Evolutionary conservation across 768 basidiomycete species (phyloP), one percentile per base, ranked within the genome.

Genomic region (Coprinopsis cinerea): DNA sequence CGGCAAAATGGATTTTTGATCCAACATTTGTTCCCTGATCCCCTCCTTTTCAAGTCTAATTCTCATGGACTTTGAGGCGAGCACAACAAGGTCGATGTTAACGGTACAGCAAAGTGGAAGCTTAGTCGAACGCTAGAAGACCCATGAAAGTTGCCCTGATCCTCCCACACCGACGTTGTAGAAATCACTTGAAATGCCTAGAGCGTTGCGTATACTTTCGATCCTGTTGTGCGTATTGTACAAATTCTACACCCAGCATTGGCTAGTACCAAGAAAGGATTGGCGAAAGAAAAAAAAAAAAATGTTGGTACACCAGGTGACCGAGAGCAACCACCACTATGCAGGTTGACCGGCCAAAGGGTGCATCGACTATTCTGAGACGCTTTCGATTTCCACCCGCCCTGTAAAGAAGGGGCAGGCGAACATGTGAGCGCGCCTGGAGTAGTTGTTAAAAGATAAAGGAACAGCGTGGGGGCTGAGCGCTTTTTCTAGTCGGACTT

Each of bases 401-500:
- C 68, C 59, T 51, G 44, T 53, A 44, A 5, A 51, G 37, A 24
- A 10, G 11, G 54, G 64, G 69, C 72, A 74, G 69, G 62, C 75
- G 61, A 73, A 66, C 76, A 79, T 82, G 77, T 82, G 76, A 74
- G 70, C 59, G 72, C 60, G 68, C 75, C 82, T 76, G 69, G 55
- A 68, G 68, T 32, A 32, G 30, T 76, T 81, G 82, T 82, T 81
- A 82, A 82, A 83, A 82, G 78, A 81, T 81, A 70, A 62, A 37
- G 43, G 15, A 4, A 10, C 44, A 61, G 49, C 4, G 1, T 25
- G 22, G 25, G 26, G 20, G 24, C 6, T 36, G 24, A 22, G 36
- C n/a, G n/a, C n/a, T n/a, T n/a, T n/a, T n/a, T n/a, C n/a, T n/a
- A n/a, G n/a, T n/a, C n/a, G n/a, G n/a, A n/a, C n/a, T n/a, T n/a